A percentile compares a stretch with the other conserved stretches of the same genome.
Conservation (phyloP, 108 stramenopile species). For the Skeletonema costatum region DNA sequence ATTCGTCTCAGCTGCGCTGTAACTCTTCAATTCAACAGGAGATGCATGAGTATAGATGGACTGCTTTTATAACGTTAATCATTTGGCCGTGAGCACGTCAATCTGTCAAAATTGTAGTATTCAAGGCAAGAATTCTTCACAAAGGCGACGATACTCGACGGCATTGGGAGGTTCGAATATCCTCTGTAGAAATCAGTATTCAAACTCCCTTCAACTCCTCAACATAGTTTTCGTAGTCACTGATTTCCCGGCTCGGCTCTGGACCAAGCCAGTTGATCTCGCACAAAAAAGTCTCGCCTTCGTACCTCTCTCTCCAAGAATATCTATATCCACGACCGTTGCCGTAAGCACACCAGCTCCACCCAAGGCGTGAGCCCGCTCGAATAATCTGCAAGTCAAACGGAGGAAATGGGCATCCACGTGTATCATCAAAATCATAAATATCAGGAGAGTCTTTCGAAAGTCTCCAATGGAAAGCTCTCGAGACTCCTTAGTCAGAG, state of each 20-base stretch:
- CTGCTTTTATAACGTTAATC: no score
- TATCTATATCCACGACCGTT: not conserved
- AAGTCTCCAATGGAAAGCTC: not conserved
- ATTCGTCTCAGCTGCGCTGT: no score
- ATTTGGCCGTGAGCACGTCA: no score
- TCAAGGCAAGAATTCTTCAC: not conserved
- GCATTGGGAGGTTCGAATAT: not conserved
- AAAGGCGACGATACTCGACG: not conserved
- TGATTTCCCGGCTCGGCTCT: not conserved
- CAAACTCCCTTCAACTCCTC: not conserved
- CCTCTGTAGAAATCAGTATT: not conserved
- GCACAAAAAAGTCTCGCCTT: not conserved
- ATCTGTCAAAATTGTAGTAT: no score
- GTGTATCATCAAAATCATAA: not conserved
- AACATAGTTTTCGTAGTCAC: no score
- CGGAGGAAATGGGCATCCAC: not conserved
- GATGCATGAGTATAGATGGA: no score
- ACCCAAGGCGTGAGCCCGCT: not conserved
- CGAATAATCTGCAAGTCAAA: not conserved
- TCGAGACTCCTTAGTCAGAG: no score
- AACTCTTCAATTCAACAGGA: no score
- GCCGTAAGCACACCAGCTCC: not conserved
- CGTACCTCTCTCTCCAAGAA: no score
- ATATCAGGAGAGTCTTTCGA: not conserved
- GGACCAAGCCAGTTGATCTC: conserved; percentile 2